Base-by-base conservation (phyloP, 73 alveolate genomes). In the Uronychia setigera region DNA sequence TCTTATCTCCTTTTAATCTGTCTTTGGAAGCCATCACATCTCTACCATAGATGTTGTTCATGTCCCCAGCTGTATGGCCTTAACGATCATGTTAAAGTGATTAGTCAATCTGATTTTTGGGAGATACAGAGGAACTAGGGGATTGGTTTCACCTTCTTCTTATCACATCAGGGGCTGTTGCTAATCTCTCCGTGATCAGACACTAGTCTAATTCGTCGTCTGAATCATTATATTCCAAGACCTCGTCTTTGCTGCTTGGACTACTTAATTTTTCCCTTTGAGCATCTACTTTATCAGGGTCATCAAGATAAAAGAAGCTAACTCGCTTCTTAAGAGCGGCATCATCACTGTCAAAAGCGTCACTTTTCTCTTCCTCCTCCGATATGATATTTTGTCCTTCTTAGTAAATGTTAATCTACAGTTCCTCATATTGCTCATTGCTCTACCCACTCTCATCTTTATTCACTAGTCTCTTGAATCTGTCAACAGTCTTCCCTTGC, bases 331-430 rank as follows among this genome's bases (percentile, higher is more conserved):
- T 46, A 19, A 46, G n/a, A 11, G n/a, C 67, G 67, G 19, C 67
- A 19, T 46, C 67, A 46, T 46, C 67, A 46, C 67, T 46, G 67
- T 46, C 67, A 46, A 46, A 46, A 46, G 19, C 19, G 67, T 46
- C 67, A 19, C 67, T 46, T 46, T 46, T 46, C 67, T 46, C 67
- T 46, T 46, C 67, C 19, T 46, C 67, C 67, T 46, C 67, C 67
- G 67, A 46, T 11, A 46, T 46, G 67, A 46, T 19, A 19, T 46
- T 46, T 46, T 46, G 67, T 46, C 67, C 67, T 46, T 46, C 67
- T 46, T 46, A 19, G 67, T 46, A 46, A 46, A 46, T 46, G 67
- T 46, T 46, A 19, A 46, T 46, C 67, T 46, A 19, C n/a, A 46
- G 67, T 19, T 46, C 67, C 67, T 46, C 67, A 46, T 19, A 46